A percentile compares a stretch with the other conserved stretches of the same genome.
phyloP scores from a whole-genome alignment of 2,329 filamentous ascomycete species.

The Fusarium verticillioides region DNA sequence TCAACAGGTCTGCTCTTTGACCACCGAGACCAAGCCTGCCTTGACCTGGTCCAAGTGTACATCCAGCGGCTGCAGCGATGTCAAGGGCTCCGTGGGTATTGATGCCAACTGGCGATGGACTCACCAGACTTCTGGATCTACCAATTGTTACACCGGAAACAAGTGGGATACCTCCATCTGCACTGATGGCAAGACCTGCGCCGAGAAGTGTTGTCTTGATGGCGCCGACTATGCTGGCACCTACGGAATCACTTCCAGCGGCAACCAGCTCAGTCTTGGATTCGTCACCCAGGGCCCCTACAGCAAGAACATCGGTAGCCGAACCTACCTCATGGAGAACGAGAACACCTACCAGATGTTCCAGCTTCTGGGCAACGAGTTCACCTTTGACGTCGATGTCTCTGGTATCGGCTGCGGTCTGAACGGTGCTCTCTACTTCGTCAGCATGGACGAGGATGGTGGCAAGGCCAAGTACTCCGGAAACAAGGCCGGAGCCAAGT shows the following conservation, averaged over 20 bases:
- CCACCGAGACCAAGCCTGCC: conserved; percentile 62
- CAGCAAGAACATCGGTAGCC: conserved; percentile 62
- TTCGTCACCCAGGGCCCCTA: conserved; percentile 65
- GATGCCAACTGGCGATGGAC: conserved; percentile 73
- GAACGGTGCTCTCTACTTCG: conserved; percentile 77
- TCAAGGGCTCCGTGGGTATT: conserved; percentile 63
- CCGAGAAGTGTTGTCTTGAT: conserved; percentile 62
- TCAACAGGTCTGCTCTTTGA: conserved; percentile 62
- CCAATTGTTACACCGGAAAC: conserved; percentile 69
- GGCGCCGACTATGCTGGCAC: conserved; percentile 63
- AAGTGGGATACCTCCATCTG: conserved; percentile 56
- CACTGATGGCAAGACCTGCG: conserved; percentile 56
- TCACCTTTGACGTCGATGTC: conserved; percentile 78
- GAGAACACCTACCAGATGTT: conserved; percentile 73
- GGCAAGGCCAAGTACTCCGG: conserved; percentile 60
- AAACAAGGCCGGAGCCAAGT: conserved; percentile 67
- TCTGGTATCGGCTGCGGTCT: conserved; percentile 75
- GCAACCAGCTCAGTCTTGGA: conserved; percentile 63
- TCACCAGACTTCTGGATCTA: conserved; percentile 57
- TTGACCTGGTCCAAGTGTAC: conserved; percentile 66
- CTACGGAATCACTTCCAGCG: conserved; percentile 65
- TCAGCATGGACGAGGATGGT: conserved; percentile 69
- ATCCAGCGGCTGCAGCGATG: conserved; percentile 60
- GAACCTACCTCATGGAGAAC: conserved; percentile 72
- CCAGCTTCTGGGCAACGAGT: conserved; percentile 73